These are phyloP conservation scores for Aphanomyces euteiches DNA, from an alignment of 352 stramenopile genomes.

Conservation along the genomic window DNA sequence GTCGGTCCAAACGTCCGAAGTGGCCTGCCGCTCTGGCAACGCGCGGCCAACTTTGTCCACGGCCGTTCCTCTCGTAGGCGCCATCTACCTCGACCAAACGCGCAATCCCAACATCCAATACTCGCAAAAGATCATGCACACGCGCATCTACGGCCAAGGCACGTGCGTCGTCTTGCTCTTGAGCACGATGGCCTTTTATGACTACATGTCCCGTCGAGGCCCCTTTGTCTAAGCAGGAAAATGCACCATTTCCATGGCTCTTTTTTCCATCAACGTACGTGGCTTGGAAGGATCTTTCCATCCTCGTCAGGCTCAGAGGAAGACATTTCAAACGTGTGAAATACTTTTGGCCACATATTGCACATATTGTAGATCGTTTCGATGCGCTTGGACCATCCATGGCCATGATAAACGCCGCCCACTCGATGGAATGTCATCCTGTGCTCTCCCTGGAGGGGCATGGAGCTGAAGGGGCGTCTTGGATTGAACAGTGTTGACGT, in stretches of 20 bases:
- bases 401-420: too few relatives aligned
- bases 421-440: too few relatives aligned
- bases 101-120: constrained; percentile 61
- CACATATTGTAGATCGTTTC: too few relatives aligned
- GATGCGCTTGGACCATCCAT: too few relatives aligned
- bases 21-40: constrained; percentile 53
- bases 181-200: constrained; percentile 78
- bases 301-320: too few relatives aligned
- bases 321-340: too few relatives aligned
- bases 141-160: constrained; percentile 78
- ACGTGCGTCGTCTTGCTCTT: constrained; percentile 66
- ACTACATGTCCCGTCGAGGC: constrained; percentile 73
- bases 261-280: too few relatives aligned
- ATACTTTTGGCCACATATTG: too few relatives aligned
- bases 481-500: too few relatives aligned
- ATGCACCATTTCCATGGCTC: not conserved
- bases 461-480: too few relatives aligned
- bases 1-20: not conserved
- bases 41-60: constrained; percentile 71
- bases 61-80: constrained; percentile 56
- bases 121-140: constrained; percentile 86
- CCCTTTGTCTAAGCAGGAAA: constrained; percentile 46
- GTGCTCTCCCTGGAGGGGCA: too few relatives aligned
- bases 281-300: too few relatives aligned
- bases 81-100: constrained; percentile 67